Base-by-base conservation (phyloP, 371 early-diverging fungal species). In the Gilbertella persicaria region DNA sequence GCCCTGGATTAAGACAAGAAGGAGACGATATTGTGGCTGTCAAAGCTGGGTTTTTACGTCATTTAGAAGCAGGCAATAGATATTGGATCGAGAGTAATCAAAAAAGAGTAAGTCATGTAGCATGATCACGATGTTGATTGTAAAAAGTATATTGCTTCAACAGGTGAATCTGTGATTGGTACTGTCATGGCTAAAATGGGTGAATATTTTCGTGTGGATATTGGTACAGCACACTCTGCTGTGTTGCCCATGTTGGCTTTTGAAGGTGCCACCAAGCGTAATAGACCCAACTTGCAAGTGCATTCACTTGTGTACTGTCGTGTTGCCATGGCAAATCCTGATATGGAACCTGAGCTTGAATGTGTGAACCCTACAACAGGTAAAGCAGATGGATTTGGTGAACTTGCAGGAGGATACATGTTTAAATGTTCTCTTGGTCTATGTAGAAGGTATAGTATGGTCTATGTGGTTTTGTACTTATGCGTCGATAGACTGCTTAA, bases 261-360 rank as follows among this genome's bases (percentile, higher is more conserved):
- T 69, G 97, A 97, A 69, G 93, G 92, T n/a, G 96, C 95, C 0
- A 94, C 93, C 5, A 94, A 92, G 66, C 82, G 92, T 47, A 95
- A 94, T 75, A 82, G 82, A 64, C 98, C 98, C 33, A 89, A 87
- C 39, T 10, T 73, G 0, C 48, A 72, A 71, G 67, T 91, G 9
- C 93, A 94, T 5, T 65, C 84, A 16, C 63, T 93, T 10, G 87
- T 98, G 3, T 98, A 94, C 61, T 94, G 88, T 23, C 82, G 92
- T 29, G 83, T 98, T 1, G 64, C 84, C 3, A 70, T 92, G 56
- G 97, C 97, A 14, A 89, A 94, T 71, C 87, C 85, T 58, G 94
- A 97, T 69, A 95, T 98, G 92, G 98, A 98, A 47, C 91, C 97
- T 2, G 98, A 98, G 58, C 64, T 98, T 16, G 92, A 92, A 58